Evolutionary conservation across 208 protist genomes (phyloP).

Genomic region (Herpetomonas tarakana): DNA sequence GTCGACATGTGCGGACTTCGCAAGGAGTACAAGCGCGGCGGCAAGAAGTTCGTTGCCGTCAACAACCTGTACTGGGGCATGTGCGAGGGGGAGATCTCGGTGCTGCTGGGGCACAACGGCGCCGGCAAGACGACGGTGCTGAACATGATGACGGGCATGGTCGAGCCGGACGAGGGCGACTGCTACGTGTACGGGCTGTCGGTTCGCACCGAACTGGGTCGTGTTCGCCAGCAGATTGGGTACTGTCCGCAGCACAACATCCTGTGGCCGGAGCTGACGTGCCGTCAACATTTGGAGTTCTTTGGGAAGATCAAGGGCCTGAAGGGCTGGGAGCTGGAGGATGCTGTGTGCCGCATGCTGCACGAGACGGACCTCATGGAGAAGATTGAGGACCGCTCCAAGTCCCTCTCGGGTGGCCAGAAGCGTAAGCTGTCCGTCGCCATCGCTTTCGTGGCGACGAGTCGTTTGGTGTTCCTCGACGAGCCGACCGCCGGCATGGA

Average conservation of each 20-base stretch:
- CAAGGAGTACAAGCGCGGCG: slow-evolving; percentile 20
- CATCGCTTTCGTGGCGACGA: slow-evolving; percentile 48
- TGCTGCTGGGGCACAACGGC: slow-evolving; percentile 47
- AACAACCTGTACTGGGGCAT: slow-evolving; percentile 50
- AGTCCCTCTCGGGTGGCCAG: slow-evolving; percentile 35
- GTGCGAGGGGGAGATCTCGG: slow-evolving; percentile 29
- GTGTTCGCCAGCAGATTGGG: slow-evolving; percentile 61
- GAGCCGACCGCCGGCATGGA: slow-evolving; percentile 85
- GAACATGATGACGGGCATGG: slow-evolving; percentile 53
- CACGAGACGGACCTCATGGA: slow-evolving; percentile 28
- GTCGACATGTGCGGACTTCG: slow-evolving; percentile 18
- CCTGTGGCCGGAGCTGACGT: slow-evolving; percentile 84
- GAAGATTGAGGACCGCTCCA: slow-evolving; percentile 23
- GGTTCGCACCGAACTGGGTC: slow-evolving; percentile 17
- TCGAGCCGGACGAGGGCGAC: slow-evolving; percentile 34
- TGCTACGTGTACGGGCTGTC: slow-evolving; percentile 22
- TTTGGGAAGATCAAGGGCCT: slow-evolving; percentile 87
- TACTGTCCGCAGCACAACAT: slow-evolving; percentile 93
- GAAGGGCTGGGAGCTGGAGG: slow-evolving; percentile 19
- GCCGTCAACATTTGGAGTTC: slow-evolving; percentile 81
- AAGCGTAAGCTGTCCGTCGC: slow-evolving; percentile 59
- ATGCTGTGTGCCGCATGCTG: slow-evolving; percentile 24
- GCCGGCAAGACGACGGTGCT: slow-evolving; percentile 42
- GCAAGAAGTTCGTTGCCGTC: slow-evolving; percentile 26
- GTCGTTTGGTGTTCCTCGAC: slow-evolving; percentile 56